A percentile compares a stretch with the other conserved stretches of the same genome.
Conservation (phyloP, 257 asterid species). For the Rehmannia glutinosa region DNA sequence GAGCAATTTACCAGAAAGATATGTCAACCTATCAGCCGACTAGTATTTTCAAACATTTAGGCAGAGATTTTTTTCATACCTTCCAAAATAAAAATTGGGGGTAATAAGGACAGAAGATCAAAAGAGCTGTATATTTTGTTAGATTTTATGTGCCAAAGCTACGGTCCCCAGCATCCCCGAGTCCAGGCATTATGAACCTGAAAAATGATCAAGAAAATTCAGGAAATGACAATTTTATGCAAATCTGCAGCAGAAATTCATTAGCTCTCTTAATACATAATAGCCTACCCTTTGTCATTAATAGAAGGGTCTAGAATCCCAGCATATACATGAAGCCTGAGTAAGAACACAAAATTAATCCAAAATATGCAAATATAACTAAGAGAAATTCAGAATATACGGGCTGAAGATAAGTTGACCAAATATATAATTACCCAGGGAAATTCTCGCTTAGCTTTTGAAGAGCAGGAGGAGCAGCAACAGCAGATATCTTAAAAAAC, state of each 20-base stretch:
- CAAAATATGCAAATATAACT: not conserved
- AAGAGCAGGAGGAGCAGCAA: constrained; percentile 96
- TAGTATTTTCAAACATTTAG: not conserved
- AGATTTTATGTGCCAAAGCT: constrained; percentile 64
- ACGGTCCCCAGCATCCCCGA: constrained; percentile 90
- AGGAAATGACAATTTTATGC: not conserved
- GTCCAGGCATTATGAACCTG: constrained; percentile 81
- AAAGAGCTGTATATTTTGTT: not conserved
- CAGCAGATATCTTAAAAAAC: constrained; percentile 59
- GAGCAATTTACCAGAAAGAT: not conserved
- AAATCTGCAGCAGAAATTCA: not conserved
- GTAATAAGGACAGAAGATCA: not conserved
- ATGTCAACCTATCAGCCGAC: not conserved
- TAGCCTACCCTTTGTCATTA: constrained; percentile 76
- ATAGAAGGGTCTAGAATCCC: constrained; percentile 82
- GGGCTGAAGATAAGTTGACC: not conserved
- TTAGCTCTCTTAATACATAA: not conserved
- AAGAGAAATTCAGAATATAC: not conserved
- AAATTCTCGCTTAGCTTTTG: constrained; percentile 70
- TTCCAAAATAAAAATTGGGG: constrained; percentile 9
- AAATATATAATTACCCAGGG: constrained; percentile 62
- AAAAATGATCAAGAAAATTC: constrained; percentile 16
- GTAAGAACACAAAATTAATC: constrained; percentile 6
- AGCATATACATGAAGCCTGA: constrained; percentile 90
- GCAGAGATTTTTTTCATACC: not conserved